Base-by-base conservation (phyloP, 2,329 filamentous ascomycete species). In the Phialophora macrospora region DNA sequence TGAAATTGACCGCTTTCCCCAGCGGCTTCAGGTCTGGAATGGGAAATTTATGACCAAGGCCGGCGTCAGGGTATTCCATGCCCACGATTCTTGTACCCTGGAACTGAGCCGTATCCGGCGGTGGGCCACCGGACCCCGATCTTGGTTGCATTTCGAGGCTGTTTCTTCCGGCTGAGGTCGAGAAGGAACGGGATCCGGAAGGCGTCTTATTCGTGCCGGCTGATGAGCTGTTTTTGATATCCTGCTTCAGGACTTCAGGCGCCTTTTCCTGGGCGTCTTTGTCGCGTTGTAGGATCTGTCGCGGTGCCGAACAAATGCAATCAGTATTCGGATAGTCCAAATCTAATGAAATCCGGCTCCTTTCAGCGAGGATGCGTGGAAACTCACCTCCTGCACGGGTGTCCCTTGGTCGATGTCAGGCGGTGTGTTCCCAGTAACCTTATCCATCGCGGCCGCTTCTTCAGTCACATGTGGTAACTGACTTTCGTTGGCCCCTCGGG, bases 41-140 rank as follows among this genome's bases (percentile, higher is more conserved):
- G 3, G 86, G 87, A 74, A 92, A 97, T 75, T 94, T 96, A 76
- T 91, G 83, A n/a, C 91, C 90, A 14, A 82, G 76, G 4, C 71
- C 71, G 1, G 70, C 70, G 14, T 72, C 65, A 11, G 71, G 71
- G 44, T 72, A 72, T 20, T 69, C 63, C 28, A 72, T 62, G n/a
- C 70, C 71, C 46, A 77, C 60, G 72, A 72, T 34, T 78, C 74
- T n/a, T 71, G 71, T 34, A 66, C 68, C 55, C 17, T 67, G 46
- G 55, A 71, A 71, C 20, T 63, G 55, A 28, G 61, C 56, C 41
- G 64, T 55, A 67, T 71, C 65, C 75, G 70, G 59, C 74, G 28
- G 17, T 6, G 46, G 32, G 9, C 22, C 46, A 20, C 17, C 28
- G n/a, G 32, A 60, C 28, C 22, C 46, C 26, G 58, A 26, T n/a